These are phyloP conservation scores for Colletotrichum sp. DNA, from an alignment of 2,329 filamentous ascomycete genomes.

Conservation along the genomic window DNA sequence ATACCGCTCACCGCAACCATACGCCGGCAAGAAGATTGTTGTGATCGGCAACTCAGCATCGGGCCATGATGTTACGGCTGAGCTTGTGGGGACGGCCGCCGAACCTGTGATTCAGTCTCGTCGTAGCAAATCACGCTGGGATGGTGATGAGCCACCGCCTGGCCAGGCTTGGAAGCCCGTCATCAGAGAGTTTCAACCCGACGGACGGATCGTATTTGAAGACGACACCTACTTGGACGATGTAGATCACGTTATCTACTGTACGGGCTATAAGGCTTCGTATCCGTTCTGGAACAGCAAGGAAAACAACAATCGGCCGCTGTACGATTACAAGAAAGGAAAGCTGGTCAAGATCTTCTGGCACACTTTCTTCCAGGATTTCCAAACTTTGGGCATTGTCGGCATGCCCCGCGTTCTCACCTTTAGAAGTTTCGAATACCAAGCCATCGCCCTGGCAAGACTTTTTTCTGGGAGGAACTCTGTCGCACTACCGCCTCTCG, in stretches of 20 bases:
- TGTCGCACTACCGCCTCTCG: conserved; percentile 38
- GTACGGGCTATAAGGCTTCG: conserved; percentile 47
- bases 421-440: conserved; percentile 62
- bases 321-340: conserved; percentile 55
- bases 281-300: conserved; percentile 55
- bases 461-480: conserved; percentile 48
- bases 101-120: conserved; percentile 58
- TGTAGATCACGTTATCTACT: conserved; percentile 46
- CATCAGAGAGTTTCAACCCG: conserved; percentile 46
- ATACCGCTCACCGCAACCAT: conserved; percentile 44
- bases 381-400: conserved; percentile 53
- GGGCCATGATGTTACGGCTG: conserved; percentile 43
- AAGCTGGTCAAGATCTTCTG: conserved; percentile 51
- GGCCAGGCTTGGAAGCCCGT: conserved; percentile 61
- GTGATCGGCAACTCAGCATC: conserved; percentile 51
- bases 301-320: conserved; percentile 43
- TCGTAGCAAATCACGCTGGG: conserved; percentile 53
- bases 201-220: conserved; percentile 48
- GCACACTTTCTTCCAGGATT: conserved; percentile 58
- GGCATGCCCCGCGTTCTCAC: conserved; percentile 57
- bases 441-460: conserved; percentile 57
- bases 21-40: conserved; percentile 37
- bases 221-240: conserved; percentile 40
- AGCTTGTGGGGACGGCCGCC: conserved; percentile 39
- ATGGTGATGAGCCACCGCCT: conserved; percentile 48